phyloP scores from a whole-genome alignment of 2,329 filamentous ascomycete species.

The Camptophora hylomeconis region DNA sequence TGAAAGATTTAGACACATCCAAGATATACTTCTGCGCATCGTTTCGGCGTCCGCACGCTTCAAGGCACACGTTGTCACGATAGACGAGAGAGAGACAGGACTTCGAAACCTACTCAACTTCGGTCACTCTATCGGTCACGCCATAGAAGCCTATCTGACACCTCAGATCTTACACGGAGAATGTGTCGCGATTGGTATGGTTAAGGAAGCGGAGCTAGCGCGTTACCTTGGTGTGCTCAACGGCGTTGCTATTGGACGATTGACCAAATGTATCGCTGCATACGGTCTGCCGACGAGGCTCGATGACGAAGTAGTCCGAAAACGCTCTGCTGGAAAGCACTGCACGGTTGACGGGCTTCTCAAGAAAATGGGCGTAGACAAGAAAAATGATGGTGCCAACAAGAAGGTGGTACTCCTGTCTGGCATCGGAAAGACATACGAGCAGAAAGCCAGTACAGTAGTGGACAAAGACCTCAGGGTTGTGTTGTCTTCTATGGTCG shows the following conservation, averaged over 20 bases:
- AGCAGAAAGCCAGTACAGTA: conserved; percentile 81
- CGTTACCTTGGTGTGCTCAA: conserved; percentile 76
- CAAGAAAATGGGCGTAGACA: conserved; percentile 92
- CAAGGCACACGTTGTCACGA: conserved; percentile 88
- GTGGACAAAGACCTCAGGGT: conserved; percentile 71
- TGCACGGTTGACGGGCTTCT: conserved; percentile 79
- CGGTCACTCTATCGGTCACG: conserved; percentile 94
- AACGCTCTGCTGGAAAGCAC: conserved; percentile 70
- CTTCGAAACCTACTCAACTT: conserved; percentile 92
- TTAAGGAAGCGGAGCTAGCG: conserved; percentile 89
- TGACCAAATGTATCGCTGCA: conserved; percentile 87
- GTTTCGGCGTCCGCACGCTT: conserved; percentile 83
- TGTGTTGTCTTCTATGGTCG: conserved; percentile 66
- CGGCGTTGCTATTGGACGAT: conserved; percentile 73
- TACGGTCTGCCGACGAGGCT: conserved; percentile 82
- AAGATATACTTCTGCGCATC: conserved; percentile 58
- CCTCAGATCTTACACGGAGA: conserved; percentile 94
- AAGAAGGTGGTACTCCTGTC: conserved; percentile 94
- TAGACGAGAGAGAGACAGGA: conserved; percentile 87
- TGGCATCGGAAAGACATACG: conserved; percentile 75
- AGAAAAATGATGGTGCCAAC: conserved; percentile 90
- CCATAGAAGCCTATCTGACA: conserved; percentile 87
- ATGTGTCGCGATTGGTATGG: conserved; percentile 94
- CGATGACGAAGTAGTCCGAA: conserved; percentile 68
- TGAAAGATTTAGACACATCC: conserved; percentile 57